Percentiles rank a stretch among this genome's conserved stretches.
Conservation (phyloP, 23 red algal genomes). For the Pyropia yezoensis region DNA sequence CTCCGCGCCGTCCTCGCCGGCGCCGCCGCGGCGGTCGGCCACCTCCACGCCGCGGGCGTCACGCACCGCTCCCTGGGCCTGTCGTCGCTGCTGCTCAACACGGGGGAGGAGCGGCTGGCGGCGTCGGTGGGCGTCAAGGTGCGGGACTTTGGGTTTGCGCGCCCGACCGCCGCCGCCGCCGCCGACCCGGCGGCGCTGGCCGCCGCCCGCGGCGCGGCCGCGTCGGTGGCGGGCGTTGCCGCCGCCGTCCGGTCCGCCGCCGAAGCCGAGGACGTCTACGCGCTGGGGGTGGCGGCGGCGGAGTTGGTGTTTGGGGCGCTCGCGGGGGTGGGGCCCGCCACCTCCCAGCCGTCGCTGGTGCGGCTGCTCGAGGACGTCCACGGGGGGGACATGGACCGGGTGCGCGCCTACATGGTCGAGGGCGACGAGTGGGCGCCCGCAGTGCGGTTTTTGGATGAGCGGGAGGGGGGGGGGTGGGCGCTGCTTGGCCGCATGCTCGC, state of each 20-base stretch:
- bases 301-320: slow-evolving; percentile 59
- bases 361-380: slow-evolving; percentile 61
- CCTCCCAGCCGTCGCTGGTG: slow-evolving; percentile 36
- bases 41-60: slow-evolving; percentile 51
- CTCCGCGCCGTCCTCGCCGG: slow-evolving; percentile 36
- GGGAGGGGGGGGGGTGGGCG: slow-evolving; percentile 37
- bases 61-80: slow-evolving; percentile 72
- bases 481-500: slow-evolving; percentile 30
- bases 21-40: slow-evolving; percentile 45
- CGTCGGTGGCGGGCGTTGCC: slow-evolving; percentile 32
- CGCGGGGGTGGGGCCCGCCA: slow-evolving; percentile 10
- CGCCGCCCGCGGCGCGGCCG: slow-evolving; percentile 25
- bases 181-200: slow-evolving; percentile 22
- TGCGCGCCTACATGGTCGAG: slow-evolving; percentile 43
- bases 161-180: slow-evolving; percentile 18
- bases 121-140: slow-evolving; percentile 46
- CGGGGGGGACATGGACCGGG: slow-evolving; percentile 21
- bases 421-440: slow-evolving; percentile 31
- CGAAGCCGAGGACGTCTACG: slow-evolving; percentile 50
- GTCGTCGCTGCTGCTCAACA: slow-evolving; percentile 74
- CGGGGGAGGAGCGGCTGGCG: slow-evolving; percentile 37
- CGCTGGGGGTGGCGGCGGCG: slow-evolving; percentile 48
- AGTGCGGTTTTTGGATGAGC: slow-evolving; percentile 44
- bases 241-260: slow-evolving; percentile 20
- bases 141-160: slow-evolving; percentile 81